phyloP scores from a whole-genome alignment of 2,329 filamentous ascomycete genomes.

The Thelonectria blattea region DNA sequence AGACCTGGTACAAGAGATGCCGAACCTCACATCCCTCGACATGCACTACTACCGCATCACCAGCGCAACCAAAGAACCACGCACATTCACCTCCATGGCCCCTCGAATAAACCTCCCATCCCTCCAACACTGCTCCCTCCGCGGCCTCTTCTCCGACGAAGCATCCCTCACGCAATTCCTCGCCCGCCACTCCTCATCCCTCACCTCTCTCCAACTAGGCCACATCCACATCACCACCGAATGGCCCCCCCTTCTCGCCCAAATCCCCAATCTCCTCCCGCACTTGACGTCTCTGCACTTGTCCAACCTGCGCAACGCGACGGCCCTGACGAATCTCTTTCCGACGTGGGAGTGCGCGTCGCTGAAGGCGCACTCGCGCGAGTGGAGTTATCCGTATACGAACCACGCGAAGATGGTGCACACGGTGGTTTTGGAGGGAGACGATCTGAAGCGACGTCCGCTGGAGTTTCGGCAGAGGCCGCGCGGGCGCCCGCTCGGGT shows the following conservation, averaged over 20 bases:
- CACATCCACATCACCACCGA: neutral
- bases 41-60: neutral
- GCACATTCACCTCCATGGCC: neutral
- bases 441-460: neutral
- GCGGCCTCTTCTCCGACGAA: neutral
- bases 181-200: neutral
- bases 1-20: neutral
- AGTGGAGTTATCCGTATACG: neutral
- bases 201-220: neutral
- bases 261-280: neutral
- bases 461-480: neutral
- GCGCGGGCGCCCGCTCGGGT: neutral
- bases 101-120: neutral
- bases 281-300: neutral
- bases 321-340: neutral
- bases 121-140: neutral
- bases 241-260: slow-evolving; percentile 2
- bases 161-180: neutral
- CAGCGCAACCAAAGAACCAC: neutral
- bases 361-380: neutral
- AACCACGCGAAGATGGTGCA: neutral
- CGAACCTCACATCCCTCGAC: neutral
- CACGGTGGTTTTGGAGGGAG: neutral
- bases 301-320: neutral
- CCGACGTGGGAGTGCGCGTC: neutral